These are phyloP conservation scores for Xylogone sp. DNA, from an alignment of 2,329 filamentous ascomycete species.

Conservation along the genomic window DNA sequence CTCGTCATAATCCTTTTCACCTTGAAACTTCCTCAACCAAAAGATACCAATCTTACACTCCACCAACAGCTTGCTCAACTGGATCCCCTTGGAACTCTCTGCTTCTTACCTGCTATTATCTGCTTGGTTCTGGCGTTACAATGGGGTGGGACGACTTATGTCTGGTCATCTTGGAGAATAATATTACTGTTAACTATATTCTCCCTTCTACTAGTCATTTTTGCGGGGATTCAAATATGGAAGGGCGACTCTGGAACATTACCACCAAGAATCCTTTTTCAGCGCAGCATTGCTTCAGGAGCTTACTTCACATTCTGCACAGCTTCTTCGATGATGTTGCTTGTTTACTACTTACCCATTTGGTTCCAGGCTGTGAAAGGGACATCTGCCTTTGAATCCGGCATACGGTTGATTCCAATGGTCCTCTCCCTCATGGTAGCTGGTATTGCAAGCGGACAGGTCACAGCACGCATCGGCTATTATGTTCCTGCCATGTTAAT, in stretches of 20 bases:
- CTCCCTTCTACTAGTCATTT: constrained; percentile 21
- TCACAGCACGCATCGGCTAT: constrained; percentile 16
- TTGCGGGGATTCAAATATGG: constrained; percentile 30
- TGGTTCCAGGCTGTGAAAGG: constrained; percentile 42
- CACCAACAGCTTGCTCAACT: constrained; percentile 32
- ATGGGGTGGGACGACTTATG: constrained; percentile 23
- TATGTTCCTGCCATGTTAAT: constrained; percentile 40
- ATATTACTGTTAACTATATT: constrained; percentile 12
- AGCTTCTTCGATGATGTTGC: constrained; percentile 22
- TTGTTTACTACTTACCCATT: constrained; percentile 41
- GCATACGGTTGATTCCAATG: constrained; percentile 34
- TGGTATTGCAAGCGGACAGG: constrained; percentile 11
- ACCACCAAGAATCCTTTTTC: constrained; percentile 33
- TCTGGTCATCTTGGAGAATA: constrained; percentile 25
- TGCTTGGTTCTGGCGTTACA: constrained; percentile 30
- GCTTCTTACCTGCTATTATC: constrained; percentile 19
- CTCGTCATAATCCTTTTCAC: constrained; percentile 29
- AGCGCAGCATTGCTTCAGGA: constrained; percentile 31
- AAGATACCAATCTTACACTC: constrained; percentile 27
- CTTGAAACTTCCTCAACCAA: constrained; percentile 5
- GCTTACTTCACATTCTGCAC: constrained; percentile 32
- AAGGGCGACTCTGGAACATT: constrained; percentile 35
- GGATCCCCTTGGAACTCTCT: constrained; percentile 27
- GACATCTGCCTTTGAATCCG: constrained; percentile 36
- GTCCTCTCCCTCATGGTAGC: constrained; percentile 25